Conservation (phyloP, 192 early-diverging fungal genomes). For the Thoreauomyces humboldtii region DNA sequence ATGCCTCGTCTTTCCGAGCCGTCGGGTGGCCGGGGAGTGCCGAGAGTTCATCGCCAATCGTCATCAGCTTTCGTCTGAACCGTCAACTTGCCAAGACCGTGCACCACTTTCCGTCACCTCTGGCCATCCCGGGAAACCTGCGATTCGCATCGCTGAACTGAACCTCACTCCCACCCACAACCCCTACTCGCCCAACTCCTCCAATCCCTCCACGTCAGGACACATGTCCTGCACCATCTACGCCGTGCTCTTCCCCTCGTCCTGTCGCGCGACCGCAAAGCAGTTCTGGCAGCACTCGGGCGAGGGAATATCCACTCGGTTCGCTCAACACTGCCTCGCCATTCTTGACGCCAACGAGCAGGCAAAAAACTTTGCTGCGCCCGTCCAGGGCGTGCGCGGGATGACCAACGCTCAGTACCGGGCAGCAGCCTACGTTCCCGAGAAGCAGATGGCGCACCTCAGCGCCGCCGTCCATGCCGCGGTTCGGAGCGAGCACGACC, state of each 20-base stretch:
- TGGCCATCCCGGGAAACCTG: no score
- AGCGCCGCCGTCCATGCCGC: conserved; percentile 12
- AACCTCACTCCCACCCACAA: conserved; percentile 48
- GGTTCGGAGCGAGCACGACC: conserved; percentile 47
- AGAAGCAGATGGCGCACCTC: conserved; percentile 19
- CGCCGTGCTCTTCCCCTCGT: conserved; percentile 73
- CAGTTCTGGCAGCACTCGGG: conserved; percentile 97
- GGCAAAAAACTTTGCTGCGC: conserved; percentile 20
- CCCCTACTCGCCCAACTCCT: conserved; percentile 38
- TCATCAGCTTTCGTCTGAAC: no score
- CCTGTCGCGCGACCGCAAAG: conserved; percentile 69
- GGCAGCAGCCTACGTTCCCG: not conserved
- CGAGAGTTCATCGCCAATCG: conserved; percentile 61
- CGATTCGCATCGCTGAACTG: conserved; percentile 66
- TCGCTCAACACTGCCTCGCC: conserved; percentile 79
- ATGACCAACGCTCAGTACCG: conserved; percentile 35
- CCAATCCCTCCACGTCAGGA: conserved; percentile 40
- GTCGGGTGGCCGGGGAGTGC: conserved; percentile 63
- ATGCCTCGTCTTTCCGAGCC: conserved; percentile 75
- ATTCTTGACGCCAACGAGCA: conserved; percentile 58
- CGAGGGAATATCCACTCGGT: conserved; percentile 80
- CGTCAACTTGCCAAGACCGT: no score
- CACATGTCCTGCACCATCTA: conserved; percentile 44
- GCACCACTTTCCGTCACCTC: no score
- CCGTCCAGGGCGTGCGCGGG: conserved; percentile 19